A percentile compares a stretch with the other conserved stretches of the same genome.
Conservation (phyloP, 768 basidiomycete genomes). For the Crepidotus variabilis region DNA sequence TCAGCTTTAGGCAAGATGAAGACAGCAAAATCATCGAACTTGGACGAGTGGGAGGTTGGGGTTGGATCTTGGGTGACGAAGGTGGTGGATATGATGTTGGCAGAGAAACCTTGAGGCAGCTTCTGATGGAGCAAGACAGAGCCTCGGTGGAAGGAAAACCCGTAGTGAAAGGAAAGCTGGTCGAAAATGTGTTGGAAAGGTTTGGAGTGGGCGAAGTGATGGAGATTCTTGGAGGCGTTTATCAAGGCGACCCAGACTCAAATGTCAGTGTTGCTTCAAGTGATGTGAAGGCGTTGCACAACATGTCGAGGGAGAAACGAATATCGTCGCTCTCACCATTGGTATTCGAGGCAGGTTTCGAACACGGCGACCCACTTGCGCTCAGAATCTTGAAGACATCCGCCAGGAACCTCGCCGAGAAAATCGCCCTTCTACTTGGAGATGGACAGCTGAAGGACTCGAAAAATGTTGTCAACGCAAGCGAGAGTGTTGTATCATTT, state of each 20-base stretch:
- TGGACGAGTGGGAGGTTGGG: constrained; percentile 76
- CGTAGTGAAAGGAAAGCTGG: constrained; percentile 35
- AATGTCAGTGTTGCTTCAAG: constrained; percentile 4
- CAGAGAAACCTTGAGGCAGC: constrained; percentile 66
- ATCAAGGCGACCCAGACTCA: constrained; percentile 53
- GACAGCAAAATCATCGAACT: constrained; percentile 48
- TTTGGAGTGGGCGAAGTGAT: constrained; percentile 57
- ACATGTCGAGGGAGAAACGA: constrained; percentile 60
- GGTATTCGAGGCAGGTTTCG: constrained; percentile 77
- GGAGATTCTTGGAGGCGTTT: constrained; percentile 63
- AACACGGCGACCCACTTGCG: constrained; percentile 63
- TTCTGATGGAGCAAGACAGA: constrained; percentile 53
- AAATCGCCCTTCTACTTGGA: constrained; percentile 53
- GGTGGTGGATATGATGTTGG: constrained; percentile 82
- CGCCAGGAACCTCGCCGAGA: constrained; percentile 51
- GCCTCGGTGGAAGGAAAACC: constrained; percentile 35
- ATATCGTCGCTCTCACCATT: constrained; percentile 71
- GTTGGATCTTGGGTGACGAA: constrained; percentile 83
- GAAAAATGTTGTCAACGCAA: constrained; percentile 42
- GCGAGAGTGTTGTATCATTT: constrained; percentile 63
- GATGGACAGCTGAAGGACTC: constrained; percentile 24
- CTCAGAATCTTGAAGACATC: constrained; percentile 50
- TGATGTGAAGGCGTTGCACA: constrained; percentile 18
- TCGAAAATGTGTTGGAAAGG: constrained; percentile 41
- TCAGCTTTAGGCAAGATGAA: constrained; percentile 50